phyloP scores from a whole-genome alignment of 2,329 filamentous ascomycete genomes.

The Neurospora sp. region DNA sequence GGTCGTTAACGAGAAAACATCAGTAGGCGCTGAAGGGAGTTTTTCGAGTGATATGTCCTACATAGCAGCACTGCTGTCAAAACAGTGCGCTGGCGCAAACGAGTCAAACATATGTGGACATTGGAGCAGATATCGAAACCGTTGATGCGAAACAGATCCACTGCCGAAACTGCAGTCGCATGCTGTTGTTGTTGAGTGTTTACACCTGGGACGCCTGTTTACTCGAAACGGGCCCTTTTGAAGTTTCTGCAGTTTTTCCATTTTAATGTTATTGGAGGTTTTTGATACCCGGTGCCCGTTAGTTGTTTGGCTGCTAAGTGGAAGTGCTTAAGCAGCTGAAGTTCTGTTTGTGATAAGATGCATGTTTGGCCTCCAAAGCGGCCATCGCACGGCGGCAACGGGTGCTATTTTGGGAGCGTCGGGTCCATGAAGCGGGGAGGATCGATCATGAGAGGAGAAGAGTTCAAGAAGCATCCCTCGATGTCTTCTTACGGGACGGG shows the following conservation, averaged over 20 bases:
- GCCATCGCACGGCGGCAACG: not conserved
- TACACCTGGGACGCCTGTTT: not conserved
- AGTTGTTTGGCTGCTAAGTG: not conserved
- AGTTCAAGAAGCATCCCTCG: not conserved
- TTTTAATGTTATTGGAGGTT: not conserved
- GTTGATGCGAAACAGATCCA: not conserved
- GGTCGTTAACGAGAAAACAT: not conserved
- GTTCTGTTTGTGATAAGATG: not conserved
- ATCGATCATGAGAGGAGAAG: not conserved
- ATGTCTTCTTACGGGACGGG: not conserved
- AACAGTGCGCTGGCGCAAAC: not conserved
- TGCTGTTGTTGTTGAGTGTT: not conserved
- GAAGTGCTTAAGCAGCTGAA: not conserved
- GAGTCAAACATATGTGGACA: not conserved
- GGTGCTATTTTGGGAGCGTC: not conserved
- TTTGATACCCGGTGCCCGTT: not conserved
- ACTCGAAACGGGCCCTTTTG: not conserved
- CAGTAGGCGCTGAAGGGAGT: not conserved
- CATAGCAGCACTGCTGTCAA: not conserved
- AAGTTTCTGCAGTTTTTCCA: not conserved
- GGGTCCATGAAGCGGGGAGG: not conserved
- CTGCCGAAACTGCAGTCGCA: not conserved
- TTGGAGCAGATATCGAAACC: no score
- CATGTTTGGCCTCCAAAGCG: not conserved
- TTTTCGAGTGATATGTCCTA: not conserved